Percentiles rank a stretch among this genome's conserved stretches.
Evolutionary conservation across 345 rosid species (phyloP).

Genomic region (Lepidium aucheri): DNA sequence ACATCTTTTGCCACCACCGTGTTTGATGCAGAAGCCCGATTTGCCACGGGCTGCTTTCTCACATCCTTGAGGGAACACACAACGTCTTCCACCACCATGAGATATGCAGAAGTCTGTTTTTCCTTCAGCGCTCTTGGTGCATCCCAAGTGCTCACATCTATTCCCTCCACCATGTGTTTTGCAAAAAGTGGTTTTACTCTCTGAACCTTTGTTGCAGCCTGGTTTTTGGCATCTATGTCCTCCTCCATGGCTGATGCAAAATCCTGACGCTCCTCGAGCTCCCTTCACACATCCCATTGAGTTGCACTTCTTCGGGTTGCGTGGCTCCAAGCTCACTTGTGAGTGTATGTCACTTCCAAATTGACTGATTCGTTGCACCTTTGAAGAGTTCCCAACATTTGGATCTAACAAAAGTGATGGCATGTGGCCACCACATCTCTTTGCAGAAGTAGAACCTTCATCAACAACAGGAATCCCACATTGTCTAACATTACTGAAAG

Average conservation of each 20-base stretch:
- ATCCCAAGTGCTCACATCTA: constrained; percentile 82
- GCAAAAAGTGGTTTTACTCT: constrained; percentile 80
- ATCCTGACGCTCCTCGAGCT: constrained; percentile 80
- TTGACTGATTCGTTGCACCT: constrained; percentile 22
- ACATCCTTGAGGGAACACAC: constrained; percentile 60
- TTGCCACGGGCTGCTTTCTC: constrained; percentile 82
- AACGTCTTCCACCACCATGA: constrained; percentile 92
- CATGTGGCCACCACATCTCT: constrained; percentile 91
- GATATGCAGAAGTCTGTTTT: constrained; percentile 85
- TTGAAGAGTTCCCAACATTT: constrained; percentile 17
- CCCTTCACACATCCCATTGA: constrained; percentile 70
- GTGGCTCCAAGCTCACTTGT: constrained; percentile 37
- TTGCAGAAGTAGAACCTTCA: constrained; percentile 91
- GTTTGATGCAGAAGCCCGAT: constrained; percentile 85
- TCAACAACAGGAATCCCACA: constrained; percentile 55
- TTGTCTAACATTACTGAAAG: constrained; percentile 26
- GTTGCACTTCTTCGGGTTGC: constrained; percentile 58
- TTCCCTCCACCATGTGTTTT: constrained; percentile 93
- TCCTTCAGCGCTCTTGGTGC: constrained; percentile 94
- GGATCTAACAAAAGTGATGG: constrained; percentile 71
- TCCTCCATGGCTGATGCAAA: constrained; percentile 90
- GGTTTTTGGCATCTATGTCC: constrained; percentile 88
- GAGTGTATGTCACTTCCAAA: constrained; percentile 28
- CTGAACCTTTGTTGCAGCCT: constrained; percentile 85
- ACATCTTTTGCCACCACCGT: constrained; percentile 95